These are phyloP conservation scores for Neurospora sp. DNA, from an alignment of 495 filamentous ascomycete genomes.

Conservation along the genomic window DNA sequence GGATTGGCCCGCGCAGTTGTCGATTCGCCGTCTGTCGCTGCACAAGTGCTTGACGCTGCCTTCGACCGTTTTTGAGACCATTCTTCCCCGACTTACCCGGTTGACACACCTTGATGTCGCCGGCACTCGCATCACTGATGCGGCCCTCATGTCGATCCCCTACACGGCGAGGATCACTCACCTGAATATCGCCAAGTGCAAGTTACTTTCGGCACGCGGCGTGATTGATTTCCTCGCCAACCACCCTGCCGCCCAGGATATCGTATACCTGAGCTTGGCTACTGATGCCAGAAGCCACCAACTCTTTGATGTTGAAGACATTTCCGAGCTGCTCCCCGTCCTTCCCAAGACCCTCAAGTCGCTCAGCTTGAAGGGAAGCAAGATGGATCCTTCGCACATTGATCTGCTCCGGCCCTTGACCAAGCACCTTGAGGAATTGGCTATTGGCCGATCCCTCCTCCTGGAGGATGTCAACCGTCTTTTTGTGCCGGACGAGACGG, in stretches of 20 bases:
- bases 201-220: conserved; percentile 50
- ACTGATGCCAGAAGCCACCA: conserved; percentile 66
- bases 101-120: conserved; percentile 75
- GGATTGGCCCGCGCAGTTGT: conserved; percentile 40
- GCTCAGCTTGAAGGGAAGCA: conserved; percentile 67
- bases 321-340: conserved; percentile 55
- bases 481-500: conserved; percentile 36
- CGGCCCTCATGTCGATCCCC: conserved; percentile 62
- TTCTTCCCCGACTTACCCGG: conserved; percentile 59
- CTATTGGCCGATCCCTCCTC: conserved; percentile 59
- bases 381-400: conserved; percentile 55
- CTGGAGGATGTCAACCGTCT: conserved; percentile 53
- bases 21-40: conserved; percentile 60
- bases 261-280: conserved; percentile 68
- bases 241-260: conserved; percentile 58
- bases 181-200: conserved; percentile 71
- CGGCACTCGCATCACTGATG: conserved; percentile 68
- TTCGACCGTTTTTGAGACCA: conserved; percentile 53
- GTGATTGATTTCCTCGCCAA: conserved; percentile 64
- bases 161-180: conserved; percentile 65
- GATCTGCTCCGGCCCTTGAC: conserved; percentile 58
- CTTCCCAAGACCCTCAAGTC: conserved; percentile 62
- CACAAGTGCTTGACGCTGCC: conserved; percentile 75
- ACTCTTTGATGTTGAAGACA: conserved; percentile 54
- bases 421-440: conserved; percentile 73